Evolutionary conservation across 208 protist genomes (phyloP), one percentile per base, ranked within the genome.

Genomic region (Wallacemonas sp.): DNA sequence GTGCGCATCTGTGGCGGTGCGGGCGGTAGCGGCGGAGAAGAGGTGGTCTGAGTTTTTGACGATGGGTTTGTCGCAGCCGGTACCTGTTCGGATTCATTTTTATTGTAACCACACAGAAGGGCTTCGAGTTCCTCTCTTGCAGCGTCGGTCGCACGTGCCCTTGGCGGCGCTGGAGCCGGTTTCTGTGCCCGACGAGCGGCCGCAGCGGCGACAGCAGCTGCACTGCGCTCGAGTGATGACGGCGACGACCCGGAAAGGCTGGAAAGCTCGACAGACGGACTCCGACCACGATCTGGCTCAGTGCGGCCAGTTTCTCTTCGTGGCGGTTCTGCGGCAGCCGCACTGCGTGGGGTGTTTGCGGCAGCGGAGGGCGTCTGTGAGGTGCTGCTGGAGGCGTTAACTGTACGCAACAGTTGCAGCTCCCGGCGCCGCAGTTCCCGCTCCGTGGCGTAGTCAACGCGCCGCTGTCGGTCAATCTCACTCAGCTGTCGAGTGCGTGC

Each of bases 401-500:
- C 9, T 12, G 30, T 15, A 12, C 50, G 66, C 17, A 76, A 52
- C 37, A 76, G 24, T 26, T 72, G 37, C n/a, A 79, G 55, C 22
- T 76, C 54, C 3, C 63, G 42, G 1, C 54, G 37, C 10, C 71
- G 63, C 37, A 73, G 68, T 27, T 75, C 46, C 46, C 61, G 57
- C 70, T 74, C 68, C n/a, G 36, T 36, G 3, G 62, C 57, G 57
- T 75, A 78, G 44, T 30, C 57, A n/a, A 52, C 46, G 9, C 80
- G 72, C 34, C 62, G 57, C 41, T 73, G 39, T 33, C 61, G 29
- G 53, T 87, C 52, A 10, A 69, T 27, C 27, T 65, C 42, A 53
- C 80, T 87, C 55, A 87, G 65, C 32, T 30, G 55, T 15, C 63
- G 57, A 19, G 76, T 83, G 34, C 42, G 72, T 12, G 55, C 39